A percentile compares a stretch with the other conserved stretches of the same genome.
phyloP scores from a whole-genome alignment of 768 basidiomycete genomes.

The Suillus weaverae region DNA sequence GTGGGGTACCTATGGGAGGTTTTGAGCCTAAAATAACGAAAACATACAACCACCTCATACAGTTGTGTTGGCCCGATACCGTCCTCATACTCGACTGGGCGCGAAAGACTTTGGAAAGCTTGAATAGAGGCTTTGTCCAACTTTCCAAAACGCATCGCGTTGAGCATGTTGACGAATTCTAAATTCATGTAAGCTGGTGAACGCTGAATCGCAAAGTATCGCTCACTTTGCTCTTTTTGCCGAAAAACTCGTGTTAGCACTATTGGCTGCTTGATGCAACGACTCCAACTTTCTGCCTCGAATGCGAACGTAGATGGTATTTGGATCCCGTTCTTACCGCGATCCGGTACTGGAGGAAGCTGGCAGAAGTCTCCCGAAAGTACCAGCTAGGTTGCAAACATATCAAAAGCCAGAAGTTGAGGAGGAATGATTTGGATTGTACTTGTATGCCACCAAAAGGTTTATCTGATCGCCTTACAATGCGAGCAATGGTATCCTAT shows the following conservation, averaged over 20 bases:
- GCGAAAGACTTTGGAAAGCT: constrained; percentile 56
- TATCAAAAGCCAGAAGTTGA: neutral
- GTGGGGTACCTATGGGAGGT: constrained; percentile 59
- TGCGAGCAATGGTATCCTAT: constrained; percentile 64
- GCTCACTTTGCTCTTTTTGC: constrained; percentile 75
- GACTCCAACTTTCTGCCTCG: constrained; percentile 72
- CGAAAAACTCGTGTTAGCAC: constrained; percentile 77
- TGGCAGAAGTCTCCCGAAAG: constrained; percentile 92
- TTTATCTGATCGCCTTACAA: constrained; percentile 45
- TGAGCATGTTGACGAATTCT: constrained; percentile 84
- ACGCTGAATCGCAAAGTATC: neutral
- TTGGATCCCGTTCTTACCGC: constrained; percentile 46
- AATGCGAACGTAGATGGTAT: constrained; percentile 70
- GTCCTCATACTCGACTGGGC: constrained; percentile 63
- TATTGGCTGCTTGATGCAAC: constrained; percentile 57
- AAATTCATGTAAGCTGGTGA: neutral
- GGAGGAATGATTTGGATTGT: constrained; percentile 48
- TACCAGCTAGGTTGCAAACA: constrained; percentile 51
- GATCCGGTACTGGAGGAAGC: constrained; percentile 73
- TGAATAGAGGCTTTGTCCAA: constrained; percentile 43
- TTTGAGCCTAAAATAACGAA: constrained; percentile 3
- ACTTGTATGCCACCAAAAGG: constrained; percentile 92
- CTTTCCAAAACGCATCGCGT: constrained; percentile 79
- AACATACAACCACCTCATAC: constrained; percentile 37
- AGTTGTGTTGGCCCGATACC: constrained; percentile 82